Evolutionary conservation across 2,329 filamentous ascomycete genomes (phyloP).

Genomic region (Aspergillus neoniger): DNA sequence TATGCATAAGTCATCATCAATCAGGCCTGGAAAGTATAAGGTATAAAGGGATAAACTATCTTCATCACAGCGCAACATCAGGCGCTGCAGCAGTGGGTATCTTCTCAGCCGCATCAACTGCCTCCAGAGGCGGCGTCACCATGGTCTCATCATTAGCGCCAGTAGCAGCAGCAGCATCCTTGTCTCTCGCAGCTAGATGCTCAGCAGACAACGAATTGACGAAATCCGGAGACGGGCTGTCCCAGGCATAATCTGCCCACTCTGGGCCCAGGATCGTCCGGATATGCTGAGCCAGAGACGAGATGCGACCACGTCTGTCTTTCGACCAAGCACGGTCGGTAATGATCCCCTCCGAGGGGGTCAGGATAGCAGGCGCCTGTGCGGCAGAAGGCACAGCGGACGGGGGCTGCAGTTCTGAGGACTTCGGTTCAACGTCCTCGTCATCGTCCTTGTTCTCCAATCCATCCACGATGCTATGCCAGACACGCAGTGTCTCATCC

Average conservation of each 20-base stretch:
- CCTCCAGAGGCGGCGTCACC: conserved; percentile 37
- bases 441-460: conserved; percentile 40
- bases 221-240: conserved; percentile 45
- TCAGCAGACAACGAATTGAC: conserved; percentile 38
- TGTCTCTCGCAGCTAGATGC: conserved; percentile 25
- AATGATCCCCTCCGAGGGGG: conserved; percentile 39
- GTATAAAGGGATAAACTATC: background rate
- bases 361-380: conserved; percentile 29
- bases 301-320: conserved; percentile 36
- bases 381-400: conserved; percentile 14
- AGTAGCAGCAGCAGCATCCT: conserved; percentile 4
- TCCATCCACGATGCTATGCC: conserved; percentile 53
- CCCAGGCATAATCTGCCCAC: conserved; percentile 51
- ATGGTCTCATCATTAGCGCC: conserved; percentile 17
- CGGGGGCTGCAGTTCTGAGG: background rate
- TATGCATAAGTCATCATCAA: background rate
- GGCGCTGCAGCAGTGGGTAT: conserved; percentile 18
- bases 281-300: conserved; percentile 40
- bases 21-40: background rate
- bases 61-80: conserved; percentile 11
- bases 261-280: conserved; percentile 41
- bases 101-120: conserved; percentile 26
- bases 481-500: conserved; percentile 63
- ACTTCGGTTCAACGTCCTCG: background rate
- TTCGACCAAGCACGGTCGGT: conserved; percentile 45